Evolutionary conservation across 2,329 filamentous ascomycete genomes (phyloP), one percentile per base, ranked within the genome.

Genomic region (Colletotrichum spinosum): DNA sequence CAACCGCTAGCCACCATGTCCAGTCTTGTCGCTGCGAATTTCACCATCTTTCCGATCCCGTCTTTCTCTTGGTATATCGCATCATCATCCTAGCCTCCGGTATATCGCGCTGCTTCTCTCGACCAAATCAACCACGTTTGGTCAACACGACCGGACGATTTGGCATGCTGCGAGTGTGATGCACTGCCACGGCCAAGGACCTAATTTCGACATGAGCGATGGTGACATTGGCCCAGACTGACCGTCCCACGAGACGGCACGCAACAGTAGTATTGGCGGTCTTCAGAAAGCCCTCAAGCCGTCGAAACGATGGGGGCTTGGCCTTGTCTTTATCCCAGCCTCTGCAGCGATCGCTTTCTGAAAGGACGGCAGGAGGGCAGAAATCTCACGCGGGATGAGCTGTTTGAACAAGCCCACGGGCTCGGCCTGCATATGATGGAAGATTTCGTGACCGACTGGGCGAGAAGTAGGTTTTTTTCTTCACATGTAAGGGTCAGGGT

Each of bases 181-280:
- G 52, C 57, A 65, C 51, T 52, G 62, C 52, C 62, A 53, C 57
- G 8, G 62, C 57, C 57, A 65, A 65, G 62, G 17, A n/a, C 35
- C 17, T 33, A 33, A 37, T 3, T 6, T 33, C 39, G 4, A 35
- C 25, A 25, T 34, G 45, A 44, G n/a, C 12, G 33, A 52, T 61
- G 46, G 17, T 42, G 44, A n/a, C 6, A 56, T 55, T 45, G 7
- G 15, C n/a, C 12, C 34, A 11, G 37, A 7, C 15, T 13, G 11
- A 11, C 12, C 35, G 10, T 2, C 7, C 8, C 1, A 8, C 11
- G 39, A 44, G 3, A 4, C 13, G 12, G 15, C 12, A 7, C 12
- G 10, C 8, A 45, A 5, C 2, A 11, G 8, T 3, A 35, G 9
- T 15, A 35, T 39, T n/a, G 17, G 39, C 34, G 15, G 25, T n/a